Evolutionary conservation across 495 filamentous ascomycete genomes (phyloP).

Genomic region (Baudoinia panamericana): DNA sequence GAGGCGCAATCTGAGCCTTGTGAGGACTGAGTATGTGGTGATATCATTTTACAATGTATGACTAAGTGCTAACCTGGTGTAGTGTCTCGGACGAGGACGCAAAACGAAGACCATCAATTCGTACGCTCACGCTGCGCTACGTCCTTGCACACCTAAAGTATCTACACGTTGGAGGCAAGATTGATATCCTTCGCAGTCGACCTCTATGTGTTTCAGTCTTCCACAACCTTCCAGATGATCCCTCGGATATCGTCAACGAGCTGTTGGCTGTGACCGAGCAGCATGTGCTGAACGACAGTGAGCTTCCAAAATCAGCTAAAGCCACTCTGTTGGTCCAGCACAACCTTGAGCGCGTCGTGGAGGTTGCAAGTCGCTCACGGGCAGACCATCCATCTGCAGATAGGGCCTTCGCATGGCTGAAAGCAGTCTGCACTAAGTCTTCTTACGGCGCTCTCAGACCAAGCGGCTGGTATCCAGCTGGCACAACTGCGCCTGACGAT

Average conservation of each 20-base stretch:
- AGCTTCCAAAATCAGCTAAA: conserved; percentile 57
- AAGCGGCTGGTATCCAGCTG: conserved; percentile 61
- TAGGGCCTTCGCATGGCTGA: conserved; percentile 54
- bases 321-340: conserved; percentile 55
- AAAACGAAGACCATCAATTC: conserved; percentile 54
- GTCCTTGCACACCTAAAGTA: conserved; percentile 60
- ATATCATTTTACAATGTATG: neutral
- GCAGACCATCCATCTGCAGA: conserved; percentile 44
- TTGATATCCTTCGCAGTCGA: conserved; percentile 58
- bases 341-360: conserved; percentile 40
- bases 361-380: conserved; percentile 10
- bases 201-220: conserved; percentile 57
- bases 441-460: conserved; percentile 54
- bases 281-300: conserved; percentile 54
- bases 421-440: conserved; percentile 57
- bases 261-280: conserved; percentile 50
- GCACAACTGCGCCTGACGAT: conserved; percentile 33
- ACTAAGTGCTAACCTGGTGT: neutral
- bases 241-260: conserved; percentile 53
- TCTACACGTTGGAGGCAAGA: conserved; percentile 54
- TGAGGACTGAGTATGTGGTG: conserved; percentile 23
- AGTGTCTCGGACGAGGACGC: conserved; percentile 35
- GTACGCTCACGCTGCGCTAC: conserved; percentile 63
- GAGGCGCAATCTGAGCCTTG: conserved; percentile 44
- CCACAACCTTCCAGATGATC: conserved; percentile 57